These are phyloP conservation scores for Alternaria consortialis DNA, from an alignment of 2,329 filamentous ascomycete species.

Conservation along the genomic window DNA sequence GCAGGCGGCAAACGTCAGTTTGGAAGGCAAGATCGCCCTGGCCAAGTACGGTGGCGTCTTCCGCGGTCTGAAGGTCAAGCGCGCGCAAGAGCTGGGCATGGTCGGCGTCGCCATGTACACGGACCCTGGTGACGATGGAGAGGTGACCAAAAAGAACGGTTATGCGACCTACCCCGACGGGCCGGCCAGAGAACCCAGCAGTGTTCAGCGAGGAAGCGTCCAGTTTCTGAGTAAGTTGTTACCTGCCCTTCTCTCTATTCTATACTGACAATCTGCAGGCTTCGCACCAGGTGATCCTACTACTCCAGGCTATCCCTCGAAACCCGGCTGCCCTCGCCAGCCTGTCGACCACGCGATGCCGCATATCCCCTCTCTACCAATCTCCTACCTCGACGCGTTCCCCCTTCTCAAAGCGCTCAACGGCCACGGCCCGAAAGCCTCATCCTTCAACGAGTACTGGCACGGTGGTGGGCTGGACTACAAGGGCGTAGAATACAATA, in stretches of 20 bases:
- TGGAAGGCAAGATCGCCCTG: slow-evolving; percentile 87
- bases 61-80: slow-evolving; percentile 89
- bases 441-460: slow-evolving; percentile 78
- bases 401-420: slow-evolving; percentile 91
- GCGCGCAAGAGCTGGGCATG: slow-evolving; percentile 90
- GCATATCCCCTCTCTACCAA: slow-evolving; percentile 87
- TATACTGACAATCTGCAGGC: slow-evolving; percentile 52
- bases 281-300: slow-evolving; percentile 78
- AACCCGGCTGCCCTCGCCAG: slow-evolving; percentile 82
- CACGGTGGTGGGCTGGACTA: slow-evolving; percentile 75
- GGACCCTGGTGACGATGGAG: slow-evolving; percentile 89
- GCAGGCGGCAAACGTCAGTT: slow-evolving; percentile 73
- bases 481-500: slow-evolving; percentile 84
- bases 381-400: slow-evolving; percentile 86
- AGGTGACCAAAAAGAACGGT: slow-evolving; percentile 82
- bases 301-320: slow-evolving; percentile 91
- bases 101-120: slow-evolving; percentile 84
- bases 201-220: slow-evolving; percentile 87
- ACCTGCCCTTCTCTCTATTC: neutral
- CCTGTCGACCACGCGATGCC: slow-evolving; percentile 76
- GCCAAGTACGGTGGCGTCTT: slow-evolving; percentile 87
- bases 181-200: slow-evolving; percentile 85
- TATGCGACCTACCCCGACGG: slow-evolving; percentile 82
- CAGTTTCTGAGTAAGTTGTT: slow-evolving; percentile 63
- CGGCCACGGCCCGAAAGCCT: slow-evolving; percentile 80